These are phyloP conservation scores for Emergomyces orientalis DNA, from an alignment of 2,329 filamentous ascomycete species.

Conservation along the genomic window DNA sequence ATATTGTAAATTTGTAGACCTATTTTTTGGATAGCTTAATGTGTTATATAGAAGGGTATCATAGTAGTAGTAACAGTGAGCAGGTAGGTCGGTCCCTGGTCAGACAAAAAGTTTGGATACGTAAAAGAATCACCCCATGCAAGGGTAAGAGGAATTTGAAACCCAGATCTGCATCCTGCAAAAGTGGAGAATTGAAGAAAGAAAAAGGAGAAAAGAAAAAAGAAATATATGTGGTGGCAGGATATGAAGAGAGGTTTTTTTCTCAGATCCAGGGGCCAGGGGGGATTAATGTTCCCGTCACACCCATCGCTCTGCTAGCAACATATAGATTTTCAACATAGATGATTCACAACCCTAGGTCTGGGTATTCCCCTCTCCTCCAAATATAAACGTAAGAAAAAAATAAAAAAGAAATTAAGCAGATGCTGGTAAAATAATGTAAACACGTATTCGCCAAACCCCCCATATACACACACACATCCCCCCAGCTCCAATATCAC, in stretches of 20 bases:
- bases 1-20: background rate
- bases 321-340: background rate
- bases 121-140: background rate
- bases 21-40: background rate
- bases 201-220: background rate
- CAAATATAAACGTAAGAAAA: background rate
- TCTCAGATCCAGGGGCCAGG: background rate
- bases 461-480: background rate
- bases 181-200: background rate
- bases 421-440: background rate
- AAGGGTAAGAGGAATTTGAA: background rate
- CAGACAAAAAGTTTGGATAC: background rate
- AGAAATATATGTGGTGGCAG: background rate
- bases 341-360: background rate
- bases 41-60: background rate
- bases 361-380: background rate
- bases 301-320: background rate
- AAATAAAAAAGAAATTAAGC: background rate
- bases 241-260: background rate
- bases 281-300: background rate
- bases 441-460: background rate
- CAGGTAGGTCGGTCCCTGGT: background rate
- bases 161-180: background rate
- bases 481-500: background rate
- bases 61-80: background rate